Evolutionary conservation across 176 grass and related monocot genomes (phyloP), one percentile per base, ranked within the genome.

Genomic region (Avena eriantha): DNA sequence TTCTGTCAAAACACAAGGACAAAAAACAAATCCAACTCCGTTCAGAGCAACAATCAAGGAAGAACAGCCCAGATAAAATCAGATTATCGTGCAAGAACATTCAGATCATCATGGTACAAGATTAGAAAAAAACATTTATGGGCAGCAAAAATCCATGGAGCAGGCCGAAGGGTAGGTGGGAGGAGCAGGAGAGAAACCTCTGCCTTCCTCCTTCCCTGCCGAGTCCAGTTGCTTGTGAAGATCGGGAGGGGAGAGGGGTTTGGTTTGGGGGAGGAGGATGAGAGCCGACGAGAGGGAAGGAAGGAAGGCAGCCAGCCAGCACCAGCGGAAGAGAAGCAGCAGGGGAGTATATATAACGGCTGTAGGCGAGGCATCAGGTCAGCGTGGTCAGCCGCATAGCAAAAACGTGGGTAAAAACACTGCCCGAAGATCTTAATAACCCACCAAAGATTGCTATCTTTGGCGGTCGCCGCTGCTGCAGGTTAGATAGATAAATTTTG

Each of bases 261-360:
- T 80, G 83, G 83, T 89, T 87, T 80, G 78, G 24, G 58, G 64
- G 69, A 46, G 64, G 12, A 14, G n/a, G 16, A 80, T 1, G 53
- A 47, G 45, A 47, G 45, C 45, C 45, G 45, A 47, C 1, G 45
- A 47, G 45, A 47, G 45, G 45, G 45, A 47, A 47, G 39, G 39
- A 41, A 41, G 29, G 29, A 29, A 29, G 29, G 29, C 29, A 29
- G 45, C 45, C 45, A 76, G 72, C 9, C 73, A 76, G 67, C 68
- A 87, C 76, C 89, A 69, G 50, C 31, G 31, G 87, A 35, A 78
- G 80, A 24, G 82, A 83, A 70, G 50, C 80, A 15, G 78, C 83
- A 77, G 54, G 29, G 21, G 7, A 69, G 26, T 78, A 85, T 84
- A 81, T 67, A 87, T 87, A 87, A 58, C 71, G 77, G 90, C 70